phyloP scores from a whole-genome alignment of 805 yeast species.

The Torulaspora maleeae region DNA sequence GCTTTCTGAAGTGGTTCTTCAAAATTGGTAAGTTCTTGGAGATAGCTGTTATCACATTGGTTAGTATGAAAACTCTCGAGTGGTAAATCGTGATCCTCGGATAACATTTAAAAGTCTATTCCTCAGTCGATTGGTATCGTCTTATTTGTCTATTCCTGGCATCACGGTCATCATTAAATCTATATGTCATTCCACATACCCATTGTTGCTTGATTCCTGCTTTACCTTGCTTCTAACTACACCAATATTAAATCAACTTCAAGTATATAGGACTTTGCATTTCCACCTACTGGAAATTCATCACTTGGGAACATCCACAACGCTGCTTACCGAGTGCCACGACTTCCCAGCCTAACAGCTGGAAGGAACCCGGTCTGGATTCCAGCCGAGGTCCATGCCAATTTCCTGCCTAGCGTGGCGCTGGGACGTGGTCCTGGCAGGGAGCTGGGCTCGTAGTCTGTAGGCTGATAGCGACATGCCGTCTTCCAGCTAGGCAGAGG shows the following conservation, averaged over 20 bases:
- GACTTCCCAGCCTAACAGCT: background rate
- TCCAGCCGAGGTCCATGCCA: background rate
- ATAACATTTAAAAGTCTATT: background rate
- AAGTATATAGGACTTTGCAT: slow-evolving; percentile 2
- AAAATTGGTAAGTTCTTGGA: slow-evolving; percentile 97
- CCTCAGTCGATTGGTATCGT: background rate
- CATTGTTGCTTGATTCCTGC: slow-evolving; percentile 40
- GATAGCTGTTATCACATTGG: slow-evolving; percentile 60
- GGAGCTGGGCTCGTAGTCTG: background rate
- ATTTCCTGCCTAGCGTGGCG: background rate
- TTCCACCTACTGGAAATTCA: background rate
- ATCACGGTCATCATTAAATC: background rate
- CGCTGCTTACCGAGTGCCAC: background rate
- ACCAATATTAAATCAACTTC: background rate
- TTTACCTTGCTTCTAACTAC: slow-evolving; percentile 18
- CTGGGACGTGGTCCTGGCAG: background rate
- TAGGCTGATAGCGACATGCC: background rate
- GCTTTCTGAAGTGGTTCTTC: slow-evolving; percentile 99
- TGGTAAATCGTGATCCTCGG: background rate
- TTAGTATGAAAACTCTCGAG: slow-evolving; percentile 12
- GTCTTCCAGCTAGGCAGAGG: background rate
- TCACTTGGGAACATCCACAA: background rate
- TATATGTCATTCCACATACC: slow-evolving; percentile 34
- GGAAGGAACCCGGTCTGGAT: too few relatives aligned
- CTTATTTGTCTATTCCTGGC: background rate